phyloP scores from a whole-genome alignment of 164 flowering plant genomes.

The Annona cherimola region DNA sequence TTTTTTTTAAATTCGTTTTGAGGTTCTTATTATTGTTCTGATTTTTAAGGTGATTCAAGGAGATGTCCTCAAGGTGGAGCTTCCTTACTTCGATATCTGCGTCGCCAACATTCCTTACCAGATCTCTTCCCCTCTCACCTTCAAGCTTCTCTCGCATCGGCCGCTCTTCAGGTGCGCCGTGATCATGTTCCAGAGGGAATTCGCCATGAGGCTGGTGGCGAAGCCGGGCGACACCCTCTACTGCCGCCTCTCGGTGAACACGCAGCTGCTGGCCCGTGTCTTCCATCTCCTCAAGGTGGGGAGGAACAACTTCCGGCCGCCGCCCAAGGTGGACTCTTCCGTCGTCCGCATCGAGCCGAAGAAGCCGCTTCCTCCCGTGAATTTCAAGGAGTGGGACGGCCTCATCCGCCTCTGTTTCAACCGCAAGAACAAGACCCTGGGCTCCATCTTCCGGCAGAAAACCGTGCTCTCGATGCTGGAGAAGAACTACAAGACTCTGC shows the following conservation, averaged over 20 bases:
- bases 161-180: slow-evolving; percentile 81
- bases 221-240: slow-evolving; percentile 85
- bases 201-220: slow-evolving; percentile 93
- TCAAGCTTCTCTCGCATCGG: slow-evolving; percentile 65
- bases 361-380: slow-evolving; percentile 66
- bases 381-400: slow-evolving; percentile 85
- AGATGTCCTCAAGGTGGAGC: slow-evolving; percentile 84
- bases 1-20: not conserved
- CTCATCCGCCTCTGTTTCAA: slow-evolving; percentile 71
- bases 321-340: slow-evolving; percentile 91
- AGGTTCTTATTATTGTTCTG: not conserved
- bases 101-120: slow-evolving; percentile 97
- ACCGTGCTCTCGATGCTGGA: slow-evolving; percentile 57
- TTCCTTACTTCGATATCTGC: slow-evolving; percentile 90
- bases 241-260: slow-evolving; percentile 84
- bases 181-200: slow-evolving; percentile 93
- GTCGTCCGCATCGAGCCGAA: slow-evolving; percentile 91
- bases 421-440: slow-evolving; percentile 81
- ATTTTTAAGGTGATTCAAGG: slow-evolving; percentile 79
- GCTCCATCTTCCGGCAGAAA: slow-evolving; percentile 81
- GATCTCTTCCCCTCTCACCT: slow-evolving; percentile 88
- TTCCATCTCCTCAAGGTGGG: slow-evolving; percentile 91
- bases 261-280: slow-evolving; percentile 73
- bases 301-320: slow-evolving; percentile 87
- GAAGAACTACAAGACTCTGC: slow-evolving; percentile 81